These are phyloP conservation scores for Leersia perrieri DNA, from an alignment of 176 grass and related monocot species.

Conservation along the genomic window DNA sequence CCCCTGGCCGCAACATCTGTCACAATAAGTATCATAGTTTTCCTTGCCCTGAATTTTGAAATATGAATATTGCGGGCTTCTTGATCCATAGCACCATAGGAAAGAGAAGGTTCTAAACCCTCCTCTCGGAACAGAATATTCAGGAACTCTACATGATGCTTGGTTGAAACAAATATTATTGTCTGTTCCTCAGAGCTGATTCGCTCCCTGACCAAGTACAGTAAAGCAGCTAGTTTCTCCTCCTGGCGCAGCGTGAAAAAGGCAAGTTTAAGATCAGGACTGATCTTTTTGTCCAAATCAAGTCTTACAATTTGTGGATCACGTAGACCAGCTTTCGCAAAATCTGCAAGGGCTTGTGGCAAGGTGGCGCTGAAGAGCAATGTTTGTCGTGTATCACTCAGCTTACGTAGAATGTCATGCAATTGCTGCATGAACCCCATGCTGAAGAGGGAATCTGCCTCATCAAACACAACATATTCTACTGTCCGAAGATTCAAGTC, in stretches of 20 bases:
- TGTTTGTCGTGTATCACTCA: conserved; percentile 76
- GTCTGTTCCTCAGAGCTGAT: conserved; percentile 83
- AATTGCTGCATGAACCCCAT: conserved; percentile 68
- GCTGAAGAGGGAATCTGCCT: conserved; percentile 86
- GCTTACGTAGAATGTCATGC: conserved; percentile 66
- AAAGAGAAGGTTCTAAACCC: conserved; percentile 73
- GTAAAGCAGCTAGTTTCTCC: conserved; percentile 90
- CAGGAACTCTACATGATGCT: conserved; percentile 94
- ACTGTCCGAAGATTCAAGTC: conserved; percentile 81
- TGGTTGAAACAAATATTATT: conserved; percentile 95
- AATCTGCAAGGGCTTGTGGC: conserved; percentile 76
- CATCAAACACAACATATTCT: conserved; percentile 99
- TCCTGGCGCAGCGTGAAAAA: conserved; percentile 89
- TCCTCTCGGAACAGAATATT: conserved; percentile 88
- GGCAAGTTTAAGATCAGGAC: conserved; percentile 77
- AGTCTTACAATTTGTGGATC: conserved; percentile 84
- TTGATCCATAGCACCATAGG: conserved; percentile 97
- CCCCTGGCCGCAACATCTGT: conserved; percentile 98
- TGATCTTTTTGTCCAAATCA: conserved; percentile 84
- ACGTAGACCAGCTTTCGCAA: conserved; percentile 83
- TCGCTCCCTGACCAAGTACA: conserved; percentile 82
- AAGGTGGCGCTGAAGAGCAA: conserved; percentile 94
- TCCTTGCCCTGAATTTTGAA: conserved; percentile 81
- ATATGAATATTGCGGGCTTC: conserved; percentile 90
- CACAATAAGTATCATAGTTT: conserved; percentile 93